Conservation (phyloP, 768 basidiomycete genomes). For the Kockovaella imperatae region DNA sequence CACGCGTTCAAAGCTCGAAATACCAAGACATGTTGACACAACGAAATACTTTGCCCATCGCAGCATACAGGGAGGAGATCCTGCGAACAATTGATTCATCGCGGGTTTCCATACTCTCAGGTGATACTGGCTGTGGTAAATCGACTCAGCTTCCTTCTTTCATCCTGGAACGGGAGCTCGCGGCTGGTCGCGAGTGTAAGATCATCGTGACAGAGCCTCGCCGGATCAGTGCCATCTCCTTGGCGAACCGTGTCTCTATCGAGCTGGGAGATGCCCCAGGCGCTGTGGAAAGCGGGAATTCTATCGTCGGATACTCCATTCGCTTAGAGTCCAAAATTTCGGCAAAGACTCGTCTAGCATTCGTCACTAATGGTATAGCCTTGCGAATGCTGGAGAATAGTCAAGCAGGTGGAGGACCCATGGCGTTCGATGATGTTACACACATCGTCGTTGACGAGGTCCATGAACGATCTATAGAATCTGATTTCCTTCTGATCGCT, state of each 20-base stretch:
- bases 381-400: conserved; percentile 92
- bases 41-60: conserved; percentile 76
- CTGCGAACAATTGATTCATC: conserved; percentile 60
- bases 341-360: conserved; percentile 59
- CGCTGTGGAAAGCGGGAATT: conserved; percentile 64
- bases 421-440: conserved; percentile 89
- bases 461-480: conserved; percentile 94
- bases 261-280: conserved; percentile 79
- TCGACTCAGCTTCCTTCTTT: conserved; percentile 93
- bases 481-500: conserved; percentile 91
- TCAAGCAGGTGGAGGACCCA: conserved; percentile 60
- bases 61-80: conserved; percentile 67
- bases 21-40: conserved; percentile 87
- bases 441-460: conserved; percentile 96
- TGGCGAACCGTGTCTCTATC: conserved; percentile 86
- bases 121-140: conserved; percentile 82
- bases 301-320: conserved; percentile 89
- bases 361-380: conserved; percentile 90
- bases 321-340: conserved; percentile 80
- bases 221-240: conserved; percentile 88
- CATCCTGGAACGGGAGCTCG: conserved; percentile 81
- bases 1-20: conserved; percentile 55
- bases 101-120: conserved; percentile 80
- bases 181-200: conserved; percentile 71
- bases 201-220: conserved; percentile 93